Conservation (phyloP, 2,329 filamentous ascomycete species). For the Claviceps sp. region DNA sequence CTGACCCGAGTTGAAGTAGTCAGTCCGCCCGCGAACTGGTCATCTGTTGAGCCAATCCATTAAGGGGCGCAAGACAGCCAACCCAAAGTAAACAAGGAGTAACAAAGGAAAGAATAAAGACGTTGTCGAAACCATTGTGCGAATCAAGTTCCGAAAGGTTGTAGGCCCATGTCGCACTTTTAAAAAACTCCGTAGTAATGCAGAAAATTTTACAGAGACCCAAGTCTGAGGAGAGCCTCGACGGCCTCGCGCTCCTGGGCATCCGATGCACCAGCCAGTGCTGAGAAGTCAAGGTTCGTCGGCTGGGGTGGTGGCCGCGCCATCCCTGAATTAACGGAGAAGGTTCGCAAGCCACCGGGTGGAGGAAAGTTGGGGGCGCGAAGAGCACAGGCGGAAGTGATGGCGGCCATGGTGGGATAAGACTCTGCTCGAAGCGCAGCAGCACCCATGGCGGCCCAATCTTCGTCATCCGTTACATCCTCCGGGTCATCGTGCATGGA, state of each 20-base stretch:
- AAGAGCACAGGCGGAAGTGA: slow-evolving; percentile 38
- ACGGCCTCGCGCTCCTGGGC: slow-evolving; percentile 70
- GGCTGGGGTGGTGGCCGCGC: slow-evolving; percentile 38
- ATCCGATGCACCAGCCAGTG: slow-evolving; percentile 40
- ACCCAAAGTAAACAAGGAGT: neutral
- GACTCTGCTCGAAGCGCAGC: slow-evolving; percentile 63
- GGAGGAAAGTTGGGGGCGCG: slow-evolving; percentile 33
- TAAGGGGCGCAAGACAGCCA: neutral
- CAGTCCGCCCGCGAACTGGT: slow-evolving; percentile 6
- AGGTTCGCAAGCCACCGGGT: slow-evolving; percentile 31
- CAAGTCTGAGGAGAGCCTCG: slow-evolving; percentile 67
- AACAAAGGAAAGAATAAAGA: neutral
- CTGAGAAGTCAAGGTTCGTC: slow-evolving; percentile 38
- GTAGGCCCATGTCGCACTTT: neutral
- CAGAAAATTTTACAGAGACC: slow-evolving; percentile 54
- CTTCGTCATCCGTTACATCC: slow-evolving; percentile 87
- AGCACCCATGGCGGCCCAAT: slow-evolving; percentile 84
- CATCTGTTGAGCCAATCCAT: slow-evolving; percentile 3
- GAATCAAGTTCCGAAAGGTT: neutral
- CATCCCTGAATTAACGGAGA: slow-evolving; percentile 38
- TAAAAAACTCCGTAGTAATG: slow-evolving; percentile 5
- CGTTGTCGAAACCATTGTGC: neutral
- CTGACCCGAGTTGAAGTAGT: slow-evolving; percentile 15
- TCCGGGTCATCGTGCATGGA: slow-evolving; percentile 63
- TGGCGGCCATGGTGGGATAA: slow-evolving; percentile 40